phyloP scores from a whole-genome alignment of 2,329 filamentous ascomycete species.

The Fusarium sp. region DNA sequence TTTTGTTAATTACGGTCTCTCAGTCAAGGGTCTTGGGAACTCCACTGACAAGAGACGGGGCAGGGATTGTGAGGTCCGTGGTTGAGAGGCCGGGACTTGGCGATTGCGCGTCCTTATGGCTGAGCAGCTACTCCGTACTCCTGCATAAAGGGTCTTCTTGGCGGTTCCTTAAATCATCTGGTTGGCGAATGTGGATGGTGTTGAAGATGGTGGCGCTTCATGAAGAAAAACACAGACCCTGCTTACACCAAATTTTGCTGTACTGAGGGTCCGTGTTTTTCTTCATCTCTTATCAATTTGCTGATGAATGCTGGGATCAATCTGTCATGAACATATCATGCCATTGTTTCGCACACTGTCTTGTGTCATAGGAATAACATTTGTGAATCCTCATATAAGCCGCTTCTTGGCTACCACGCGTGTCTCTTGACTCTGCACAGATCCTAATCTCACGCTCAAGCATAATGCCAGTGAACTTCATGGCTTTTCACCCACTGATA shows the following conservation, averaged over 20 bases:
- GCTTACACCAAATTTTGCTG: too few relatives aligned
- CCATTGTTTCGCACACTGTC: neutral
- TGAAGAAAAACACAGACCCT: too few relatives aligned
- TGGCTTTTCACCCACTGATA: neutral
- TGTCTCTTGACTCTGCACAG: neutral
- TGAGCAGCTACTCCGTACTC: conserved; percentile 18
- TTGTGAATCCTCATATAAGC: neutral
- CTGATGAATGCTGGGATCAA: neutral
- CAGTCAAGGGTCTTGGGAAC: conserved; percentile 14
- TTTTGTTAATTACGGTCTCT: conserved; percentile 1
- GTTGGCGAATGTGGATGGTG: neutral
- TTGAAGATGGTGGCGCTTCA: neutral
- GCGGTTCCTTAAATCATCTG: neutral
- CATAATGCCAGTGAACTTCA: neutral
- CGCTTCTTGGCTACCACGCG: neutral
- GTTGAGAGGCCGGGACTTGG: conserved; percentile 8
- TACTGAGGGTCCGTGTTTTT: too few relatives aligned
- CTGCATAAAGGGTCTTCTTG: conserved; percentile 33
- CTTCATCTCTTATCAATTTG: conserved; percentile 3
- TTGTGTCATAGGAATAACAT: neutral
- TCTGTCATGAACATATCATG: neutral
- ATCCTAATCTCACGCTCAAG: neutral
- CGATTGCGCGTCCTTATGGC: conserved; percentile 41
- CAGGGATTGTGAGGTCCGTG: neutral
- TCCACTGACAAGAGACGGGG: conserved; percentile 3